Evolutionary conservation across 768 basidiomycete genomes (phyloP).

Genomic region (Podaxis sp.): DNA sequence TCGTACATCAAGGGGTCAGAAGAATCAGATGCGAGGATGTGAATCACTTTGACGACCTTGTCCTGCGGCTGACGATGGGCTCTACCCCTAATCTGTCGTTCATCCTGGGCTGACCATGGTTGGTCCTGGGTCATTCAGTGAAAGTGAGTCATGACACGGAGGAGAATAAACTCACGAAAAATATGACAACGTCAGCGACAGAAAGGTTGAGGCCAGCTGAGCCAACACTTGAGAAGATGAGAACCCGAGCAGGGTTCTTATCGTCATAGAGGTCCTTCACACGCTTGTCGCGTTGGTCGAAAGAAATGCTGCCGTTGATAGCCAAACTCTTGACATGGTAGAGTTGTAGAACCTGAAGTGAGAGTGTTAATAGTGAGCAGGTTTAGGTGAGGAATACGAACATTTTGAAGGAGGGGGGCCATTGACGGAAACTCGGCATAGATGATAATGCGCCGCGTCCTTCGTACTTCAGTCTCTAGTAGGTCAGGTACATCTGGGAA

Average conservation of each 20-base stretch:
- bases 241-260: neutral
- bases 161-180: neutral
- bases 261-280: neutral
- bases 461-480: neutral
- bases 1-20: constrained; percentile 20
- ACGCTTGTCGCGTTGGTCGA: neutral
- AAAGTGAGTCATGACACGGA: neutral
- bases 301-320: neutral
- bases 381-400: neutral
- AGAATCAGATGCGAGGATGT: constrained; percentile 25
- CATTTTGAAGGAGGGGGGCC: constrained; percentile 20
- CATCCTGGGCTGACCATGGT: neutral
- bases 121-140: neutral
- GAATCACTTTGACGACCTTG: constrained; percentile 19
- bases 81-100: constrained; percentile 23
- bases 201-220: neutral
- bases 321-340: neutral
- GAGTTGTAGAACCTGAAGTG: neutral
- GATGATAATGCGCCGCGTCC: constrained; percentile 10
- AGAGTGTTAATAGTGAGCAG: neutral
- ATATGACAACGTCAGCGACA: neutral
- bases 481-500: neutral
- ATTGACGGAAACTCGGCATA: constrained; percentile 21
- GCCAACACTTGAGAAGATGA: neutral
- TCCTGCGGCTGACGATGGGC: constrained; percentile 27